A percentile compares a stretch with the other conserved stretches of the same genome.
phyloP scores from a whole-genome alignment of 2,329 filamentous ascomycete species.

The Penicillium hesseltinei region DNA sequence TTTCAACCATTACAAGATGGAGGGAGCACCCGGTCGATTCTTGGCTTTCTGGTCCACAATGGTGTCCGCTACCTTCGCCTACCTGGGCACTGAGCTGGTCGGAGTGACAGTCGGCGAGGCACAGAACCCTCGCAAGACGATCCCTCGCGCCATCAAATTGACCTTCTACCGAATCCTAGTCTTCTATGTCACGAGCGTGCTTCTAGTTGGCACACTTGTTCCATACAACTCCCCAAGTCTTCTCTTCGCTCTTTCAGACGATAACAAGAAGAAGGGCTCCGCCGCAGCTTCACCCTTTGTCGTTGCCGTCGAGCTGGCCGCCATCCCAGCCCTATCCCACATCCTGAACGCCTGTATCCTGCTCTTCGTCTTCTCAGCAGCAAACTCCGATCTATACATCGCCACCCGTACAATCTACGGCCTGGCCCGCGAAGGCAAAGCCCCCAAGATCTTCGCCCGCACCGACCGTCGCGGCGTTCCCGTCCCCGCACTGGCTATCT shows the following conservation, averaged over 20 bases:
- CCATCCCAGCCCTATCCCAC: constrained; percentile 62
- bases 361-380: constrained; percentile 72
- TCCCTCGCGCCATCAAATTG: constrained; percentile 74
- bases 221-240: constrained; percentile 66
- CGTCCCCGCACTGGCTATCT: constrained; percentile 61
- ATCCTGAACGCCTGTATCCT: constrained; percentile 73
- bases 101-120: constrained; percentile 77
- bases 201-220: constrained; percentile 74
- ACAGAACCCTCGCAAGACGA: constrained; percentile 73
- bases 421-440: constrained; percentile 68
- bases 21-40: constrained; percentile 54
- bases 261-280: constrained; percentile 39
- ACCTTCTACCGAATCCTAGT: constrained; percentile 80
- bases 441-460: constrained; percentile 67
- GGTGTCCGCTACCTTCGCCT: constrained; percentile 75
- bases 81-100: constrained; percentile 72
- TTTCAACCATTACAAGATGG: constrained; percentile 50
- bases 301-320: constrained; percentile 65
- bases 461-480: constrained; percentile 72
- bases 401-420: constrained; percentile 71
- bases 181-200: constrained; percentile 73
- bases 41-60: constrained; percentile 68
- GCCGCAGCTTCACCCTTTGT: constrained; percentile 72
- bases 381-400: constrained; percentile 76
- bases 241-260: constrained; percentile 44